A percentile compares a stretch with the other conserved stretches of the same genome.
Conservation (phyloP, 495 filamentous ascomycete species). For the Xylaria sp. region DNA sequence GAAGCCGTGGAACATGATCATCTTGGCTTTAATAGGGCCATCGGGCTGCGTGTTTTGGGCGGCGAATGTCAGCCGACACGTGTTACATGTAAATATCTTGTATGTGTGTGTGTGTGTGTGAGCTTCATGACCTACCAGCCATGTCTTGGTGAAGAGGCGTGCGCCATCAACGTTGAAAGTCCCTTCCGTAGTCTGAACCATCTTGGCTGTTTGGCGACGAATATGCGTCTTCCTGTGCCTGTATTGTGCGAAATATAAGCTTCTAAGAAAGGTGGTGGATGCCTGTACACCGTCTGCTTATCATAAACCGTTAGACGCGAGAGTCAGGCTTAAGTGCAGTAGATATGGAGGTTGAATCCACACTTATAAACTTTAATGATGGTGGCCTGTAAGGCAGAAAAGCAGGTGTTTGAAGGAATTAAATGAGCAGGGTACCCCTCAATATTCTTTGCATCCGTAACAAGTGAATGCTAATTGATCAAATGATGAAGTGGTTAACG, state of each 20-base stretch:
- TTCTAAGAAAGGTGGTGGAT: neutral
- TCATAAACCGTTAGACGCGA: neutral
- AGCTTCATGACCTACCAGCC: constrained; percentile 66
- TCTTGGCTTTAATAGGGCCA: constrained; percentile 63
- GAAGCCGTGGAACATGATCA: constrained; percentile 87
- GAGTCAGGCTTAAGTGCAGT: neutral
- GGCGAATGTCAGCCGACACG: neutral
- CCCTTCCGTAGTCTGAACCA: constrained; percentile 58
- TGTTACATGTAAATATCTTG: too few species aligned
- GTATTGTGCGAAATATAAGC: neutral
- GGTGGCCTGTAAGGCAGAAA: neutral
- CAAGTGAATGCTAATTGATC: neutral
- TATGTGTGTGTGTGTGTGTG: neutral
- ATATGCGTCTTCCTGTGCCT: neutral
- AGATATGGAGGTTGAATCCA: neutral
- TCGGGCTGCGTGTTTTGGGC: constrained; percentile 49
- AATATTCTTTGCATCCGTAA: neutral
- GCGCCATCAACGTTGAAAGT: constrained; percentile 62
- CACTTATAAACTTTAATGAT: neutral
- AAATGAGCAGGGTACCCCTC: neutral
- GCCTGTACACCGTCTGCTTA: neutral
- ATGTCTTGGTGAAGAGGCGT: constrained; percentile 82
- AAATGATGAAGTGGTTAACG: neutral
- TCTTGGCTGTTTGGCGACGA: constrained; percentile 35
- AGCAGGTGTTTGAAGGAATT: neutral